phyloP scores from a whole-genome alignment of 2,329 filamentous ascomycete species.

The Colletotrichum ledebouriae region DNA sequence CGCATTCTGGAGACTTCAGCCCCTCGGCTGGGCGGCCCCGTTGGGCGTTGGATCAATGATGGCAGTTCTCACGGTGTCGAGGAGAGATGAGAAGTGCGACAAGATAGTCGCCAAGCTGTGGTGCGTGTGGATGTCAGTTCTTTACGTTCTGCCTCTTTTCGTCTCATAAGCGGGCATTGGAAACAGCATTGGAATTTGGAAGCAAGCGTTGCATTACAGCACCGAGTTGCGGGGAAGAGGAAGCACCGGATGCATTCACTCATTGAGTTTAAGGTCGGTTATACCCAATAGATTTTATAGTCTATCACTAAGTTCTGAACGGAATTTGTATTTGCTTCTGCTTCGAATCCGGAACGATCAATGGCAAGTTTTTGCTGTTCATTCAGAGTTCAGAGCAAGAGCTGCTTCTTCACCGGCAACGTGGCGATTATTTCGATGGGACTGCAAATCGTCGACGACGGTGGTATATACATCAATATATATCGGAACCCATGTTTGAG shows the following conservation, averaged over 20 bases:
- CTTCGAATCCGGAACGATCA: no score
- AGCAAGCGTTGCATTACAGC: constrained; percentile 2
- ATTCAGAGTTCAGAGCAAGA: no score
- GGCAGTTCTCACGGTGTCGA: constrained; percentile 41
- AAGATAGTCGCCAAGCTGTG: constrained; percentile 46
- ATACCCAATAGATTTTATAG: constrained; percentile 8
- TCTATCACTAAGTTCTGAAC: not conserved
- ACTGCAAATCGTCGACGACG: no score
- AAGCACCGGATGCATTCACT: not conserved
- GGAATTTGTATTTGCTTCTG: no score
- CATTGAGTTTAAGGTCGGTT: not conserved
- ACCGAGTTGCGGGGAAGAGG: not conserved
- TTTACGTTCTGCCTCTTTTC: constrained; percentile 44
- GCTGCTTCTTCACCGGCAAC: no score
- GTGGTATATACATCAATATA: no score
- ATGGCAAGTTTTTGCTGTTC: no score
- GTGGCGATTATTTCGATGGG: no score
- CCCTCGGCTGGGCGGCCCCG: constrained; percentile 11
- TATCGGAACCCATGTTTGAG: no score
- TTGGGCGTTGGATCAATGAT: constrained; percentile 11
- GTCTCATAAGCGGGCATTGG: not conserved
- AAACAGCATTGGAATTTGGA: no score
- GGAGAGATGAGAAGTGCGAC: constrained; percentile 43
- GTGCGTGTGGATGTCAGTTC: constrained; percentile 45
- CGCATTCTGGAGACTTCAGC: constrained; percentile 5